Conservation (phyloP, 495 filamentous ascomycete genomes). For the Staphylotrichum longicolle region DNA sequence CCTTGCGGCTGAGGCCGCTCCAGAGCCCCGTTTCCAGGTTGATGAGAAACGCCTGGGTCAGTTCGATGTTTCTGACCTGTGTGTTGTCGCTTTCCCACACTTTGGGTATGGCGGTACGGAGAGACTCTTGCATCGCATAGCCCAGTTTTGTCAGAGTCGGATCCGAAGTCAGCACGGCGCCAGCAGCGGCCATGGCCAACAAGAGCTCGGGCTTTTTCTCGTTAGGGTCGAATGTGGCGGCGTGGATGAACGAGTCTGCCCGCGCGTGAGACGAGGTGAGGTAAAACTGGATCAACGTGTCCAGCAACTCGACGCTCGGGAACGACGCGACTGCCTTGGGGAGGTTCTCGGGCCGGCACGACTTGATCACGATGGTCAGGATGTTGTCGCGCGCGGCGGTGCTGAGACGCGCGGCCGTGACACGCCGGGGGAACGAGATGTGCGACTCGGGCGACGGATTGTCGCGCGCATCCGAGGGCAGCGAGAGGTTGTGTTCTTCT, state of each 20-base stretch:
- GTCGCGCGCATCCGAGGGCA: slow-evolving; percentile 7
- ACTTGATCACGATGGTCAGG: slow-evolving; percentile 15
- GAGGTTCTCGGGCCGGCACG: slow-evolving; percentile 13
- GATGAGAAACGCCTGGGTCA: slow-evolving; percentile 50
- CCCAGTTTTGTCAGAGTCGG: slow-evolving; percentile 54
- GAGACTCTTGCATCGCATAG: slow-evolving; percentile 54
- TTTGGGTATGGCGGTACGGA: slow-evolving; percentile 43
- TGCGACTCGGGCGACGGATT: slow-evolving; percentile 2
- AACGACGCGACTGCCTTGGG: slow-evolving; percentile 15
- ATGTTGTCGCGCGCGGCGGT: slow-evolving; percentile 16
- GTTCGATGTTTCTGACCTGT: slow-evolving; percentile 42
- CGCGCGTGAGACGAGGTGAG: slow-evolving; percentile 11
- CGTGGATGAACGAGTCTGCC: slow-evolving; percentile 21
- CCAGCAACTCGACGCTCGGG: slow-evolving; percentile 19
- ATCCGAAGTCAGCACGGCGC: slow-evolving; percentile 48
- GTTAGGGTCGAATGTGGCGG: slow-evolving; percentile 19
- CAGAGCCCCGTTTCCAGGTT: slow-evolving; percentile 55
- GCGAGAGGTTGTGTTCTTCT: slow-evolving; percentile 17
- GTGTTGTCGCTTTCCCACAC: slow-evolving; percentile 44
- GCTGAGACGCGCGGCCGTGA: slow-evolving; percentile 1
- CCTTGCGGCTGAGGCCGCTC: slow-evolving; percentile 58
- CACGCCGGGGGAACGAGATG: slow-evolving; percentile 6
- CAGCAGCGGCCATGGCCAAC: slow-evolving; percentile 47
- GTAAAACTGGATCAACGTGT: slow-evolving; percentile 22
- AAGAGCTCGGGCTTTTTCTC: slow-evolving; percentile 46